phyloP scores from a whole-genome alignment of 179 eudicot species.

The Silene noctiflora region DNA sequence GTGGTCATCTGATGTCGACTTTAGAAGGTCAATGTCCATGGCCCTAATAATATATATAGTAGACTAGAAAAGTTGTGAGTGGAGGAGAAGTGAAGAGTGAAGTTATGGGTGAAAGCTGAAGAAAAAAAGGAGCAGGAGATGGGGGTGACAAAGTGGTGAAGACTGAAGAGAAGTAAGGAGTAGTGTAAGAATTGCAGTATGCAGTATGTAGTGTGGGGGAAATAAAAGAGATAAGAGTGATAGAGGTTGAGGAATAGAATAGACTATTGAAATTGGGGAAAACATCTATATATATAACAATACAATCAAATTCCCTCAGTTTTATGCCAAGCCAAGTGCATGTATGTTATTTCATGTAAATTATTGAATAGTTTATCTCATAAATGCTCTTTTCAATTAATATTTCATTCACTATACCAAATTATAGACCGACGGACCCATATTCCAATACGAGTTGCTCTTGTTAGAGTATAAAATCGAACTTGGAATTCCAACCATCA shows the following conservation, averaged over 20 bases:
- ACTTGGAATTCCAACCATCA: background rate
- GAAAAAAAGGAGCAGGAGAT: slow-evolving; percentile 31
- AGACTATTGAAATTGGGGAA: slow-evolving; percentile 18
- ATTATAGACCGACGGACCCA: background rate
- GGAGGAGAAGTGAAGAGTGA: slow-evolving; percentile 6
- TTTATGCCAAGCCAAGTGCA: slow-evolving; percentile 7
- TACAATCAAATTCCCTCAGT: background rate
- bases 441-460: background rate
- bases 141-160: slow-evolving; percentile 31
- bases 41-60: background rate
- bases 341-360: slow-evolving; percentile 14
- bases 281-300: slow-evolving; percentile 15
- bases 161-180: slow-evolving; percentile 15
- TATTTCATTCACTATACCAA: slow-evolving; percentile 13
- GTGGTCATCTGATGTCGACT: slow-evolving; percentile 54
- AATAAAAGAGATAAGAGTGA: background rate
- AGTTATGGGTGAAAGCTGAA: slow-evolving; percentile 28
- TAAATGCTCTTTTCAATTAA: slow-evolving; percentile 20
- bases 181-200: background rate
- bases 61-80: background rate
- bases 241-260: slow-evolving; percentile 12
- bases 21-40: slow-evolving; percentile 65
- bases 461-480: too few relatives aligned
- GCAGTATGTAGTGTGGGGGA: background rate
- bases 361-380: slow-evolving; percentile 24